These are phyloP conservation scores for Inga leiocalycina DNA, from an alignment of 306 rosid genomes.

Conservation along the genomic window DNA sequence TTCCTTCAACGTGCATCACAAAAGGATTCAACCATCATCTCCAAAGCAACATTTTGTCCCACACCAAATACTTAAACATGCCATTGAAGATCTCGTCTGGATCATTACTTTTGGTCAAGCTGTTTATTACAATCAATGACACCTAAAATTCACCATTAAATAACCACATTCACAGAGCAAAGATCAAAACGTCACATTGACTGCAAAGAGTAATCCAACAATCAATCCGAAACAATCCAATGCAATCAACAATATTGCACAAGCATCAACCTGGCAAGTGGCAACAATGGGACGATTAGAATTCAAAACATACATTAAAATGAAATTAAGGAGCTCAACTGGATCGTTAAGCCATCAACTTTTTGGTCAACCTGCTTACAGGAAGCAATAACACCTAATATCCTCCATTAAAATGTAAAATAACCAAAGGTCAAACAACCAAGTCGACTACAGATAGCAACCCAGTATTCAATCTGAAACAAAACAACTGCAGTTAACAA, in stretches of 20 bases:
- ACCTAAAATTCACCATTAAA: neutral
- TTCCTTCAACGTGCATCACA: neutral
- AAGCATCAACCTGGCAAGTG: neutral
- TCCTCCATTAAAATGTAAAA: neutral
- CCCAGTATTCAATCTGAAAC: neutral
- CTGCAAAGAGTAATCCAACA: neutral
- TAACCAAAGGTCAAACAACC: neutral
- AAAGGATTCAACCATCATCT: neutral
- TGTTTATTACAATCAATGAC: neutral
- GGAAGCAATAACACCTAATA: neutral
- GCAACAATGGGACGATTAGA: neutral
- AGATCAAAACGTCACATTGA: neutral
- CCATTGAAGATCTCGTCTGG: neutral
- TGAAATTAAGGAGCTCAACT: neutral
- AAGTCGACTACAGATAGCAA: neutral
- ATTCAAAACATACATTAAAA: neutral
- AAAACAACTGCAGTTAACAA: neutral
- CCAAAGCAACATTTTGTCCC: neutral
- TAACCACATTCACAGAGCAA: neutral
- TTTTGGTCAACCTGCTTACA: neutral
- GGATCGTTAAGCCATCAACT: neutral
- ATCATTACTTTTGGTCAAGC: neutral
- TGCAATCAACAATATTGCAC: neutral
- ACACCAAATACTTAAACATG: neutral
- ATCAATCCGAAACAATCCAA: neutral